Evolutionary conservation across 257 asterid species (phyloP).

Genomic region (Nicotiana knightiana): DNA sequence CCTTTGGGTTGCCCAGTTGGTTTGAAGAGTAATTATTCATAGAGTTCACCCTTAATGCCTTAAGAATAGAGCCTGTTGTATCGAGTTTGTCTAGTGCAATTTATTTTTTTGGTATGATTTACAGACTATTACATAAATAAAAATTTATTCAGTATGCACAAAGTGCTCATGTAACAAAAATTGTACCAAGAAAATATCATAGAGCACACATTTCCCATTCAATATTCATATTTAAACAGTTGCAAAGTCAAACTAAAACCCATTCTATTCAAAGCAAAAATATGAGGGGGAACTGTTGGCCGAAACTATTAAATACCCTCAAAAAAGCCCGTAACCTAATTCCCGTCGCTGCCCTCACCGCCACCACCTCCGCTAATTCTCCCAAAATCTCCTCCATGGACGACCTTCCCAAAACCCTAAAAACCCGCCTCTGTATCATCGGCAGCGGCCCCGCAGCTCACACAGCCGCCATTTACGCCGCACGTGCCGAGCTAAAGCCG

Average conservation of each 20-base stretch:
- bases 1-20: no score
- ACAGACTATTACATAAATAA: no score
- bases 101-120: no score
- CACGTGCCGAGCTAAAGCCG: slow-evolving; percentile 91
- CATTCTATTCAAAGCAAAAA: neutral
- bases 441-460: slow-evolving; percentile 99
- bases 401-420: slow-evolving; percentile 30
- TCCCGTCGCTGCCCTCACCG: slow-evolving; percentile 33
- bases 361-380: slow-evolving; percentile 16
- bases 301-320: slow-evolving; percentile 30
- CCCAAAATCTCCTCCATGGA: slow-evolving; percentile 50
- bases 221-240: neutral
- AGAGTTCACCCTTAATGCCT: no score
- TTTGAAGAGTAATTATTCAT: no score
- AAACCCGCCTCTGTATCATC: slow-evolving; percentile 76
- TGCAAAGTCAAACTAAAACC: neutral
- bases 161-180: no score
- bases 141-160: no score
- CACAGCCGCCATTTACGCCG: slow-evolving; percentile 93
- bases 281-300: slow-evolving; percentile 36
- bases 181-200: neutral
- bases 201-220: neutral
- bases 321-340: slow-evolving; percentile 43
- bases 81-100: no score
- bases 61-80: no score